phyloP scores from a whole-genome alignment of 1,284 basidiomycete species.

The Agroathelia rolfsii region DNA sequence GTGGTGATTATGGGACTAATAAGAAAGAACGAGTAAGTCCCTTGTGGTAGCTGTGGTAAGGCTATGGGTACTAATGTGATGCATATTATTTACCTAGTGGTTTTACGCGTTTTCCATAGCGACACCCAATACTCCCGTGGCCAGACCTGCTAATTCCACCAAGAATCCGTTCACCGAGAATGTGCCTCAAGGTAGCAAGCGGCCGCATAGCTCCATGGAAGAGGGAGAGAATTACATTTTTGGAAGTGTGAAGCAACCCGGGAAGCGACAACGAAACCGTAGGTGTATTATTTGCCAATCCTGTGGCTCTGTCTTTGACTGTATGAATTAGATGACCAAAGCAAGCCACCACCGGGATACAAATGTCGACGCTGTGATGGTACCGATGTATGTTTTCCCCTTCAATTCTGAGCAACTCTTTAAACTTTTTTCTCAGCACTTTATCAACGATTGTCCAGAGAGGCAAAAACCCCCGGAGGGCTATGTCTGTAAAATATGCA shows the following conservation, averaged over 20 bases:
- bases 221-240: conserved; percentile 59
- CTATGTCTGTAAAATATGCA: conserved; percentile 82
- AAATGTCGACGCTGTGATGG: conserved; percentile 72
- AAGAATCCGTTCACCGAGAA: conserved; percentile 59
- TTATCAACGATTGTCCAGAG: conserved; percentile 67
- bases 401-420: conserved; percentile 3
- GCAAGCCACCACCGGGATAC: conserved; percentile 61
- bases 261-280: conserved; percentile 46
- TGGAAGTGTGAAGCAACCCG: conserved; percentile 44
- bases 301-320: neutral
- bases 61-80: neutral
- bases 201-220: conserved; percentile 31
- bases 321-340: conserved; percentile 22
- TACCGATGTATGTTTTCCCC: conserved; percentile 42
- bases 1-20: conserved; percentile 44
- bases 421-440: conserved; percentile 41
- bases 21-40: conserved; percentile 76
- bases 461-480: conserved; percentile 67
- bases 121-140: conserved; percentile 24
- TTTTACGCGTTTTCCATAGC: conserved; percentile 70
- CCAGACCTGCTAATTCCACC: conserved; percentile 58
- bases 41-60: conserved; percentile 1
- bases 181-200: conserved; percentile 36
- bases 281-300: conserved; percentile 28
- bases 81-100: conserved; percentile 34